These are phyloP conservation scores for Pythium rhizo-oryzae DNA, from an alignment of 352 stramenopile genomes.

Conservation along the genomic window DNA sequence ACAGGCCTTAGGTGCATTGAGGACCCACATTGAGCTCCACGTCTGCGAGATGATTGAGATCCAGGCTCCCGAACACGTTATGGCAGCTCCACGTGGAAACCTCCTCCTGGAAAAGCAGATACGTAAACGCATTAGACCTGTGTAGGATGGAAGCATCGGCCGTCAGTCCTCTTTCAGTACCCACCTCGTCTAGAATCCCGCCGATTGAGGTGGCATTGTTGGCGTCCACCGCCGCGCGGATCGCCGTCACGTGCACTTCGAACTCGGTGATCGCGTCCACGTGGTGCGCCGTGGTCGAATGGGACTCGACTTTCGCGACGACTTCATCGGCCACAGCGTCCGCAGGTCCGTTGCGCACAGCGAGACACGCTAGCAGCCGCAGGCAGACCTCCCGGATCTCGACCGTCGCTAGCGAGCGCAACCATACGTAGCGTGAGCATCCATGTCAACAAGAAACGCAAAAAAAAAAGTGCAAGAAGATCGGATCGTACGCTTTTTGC, in stretches of 20 bases:
- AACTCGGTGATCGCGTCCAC: conserved; percentile 59
- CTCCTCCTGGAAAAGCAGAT: neutral
- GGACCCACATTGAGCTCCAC: conserved; percentile 49
- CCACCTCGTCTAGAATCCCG: conserved; percentile 45
- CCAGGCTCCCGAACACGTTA: conserved; percentile 49
- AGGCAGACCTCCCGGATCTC: conserved; percentile 53
- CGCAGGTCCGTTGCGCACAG: conserved; percentile 42
- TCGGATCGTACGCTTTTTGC: conserved; percentile 38
- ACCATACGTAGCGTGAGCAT: neutral
- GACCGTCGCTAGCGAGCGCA: conserved; percentile 35
- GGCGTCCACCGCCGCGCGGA: conserved; percentile 27
- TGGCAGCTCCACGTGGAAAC: conserved; percentile 28
- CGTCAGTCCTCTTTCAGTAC: neutral
- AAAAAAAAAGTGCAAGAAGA: neutral
- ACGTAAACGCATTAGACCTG: neutral
- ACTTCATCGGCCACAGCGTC: conserved; percentile 41
- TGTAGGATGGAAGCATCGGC: neutral
- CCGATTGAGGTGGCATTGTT: conserved; percentile 16
- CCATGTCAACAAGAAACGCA: neutral
- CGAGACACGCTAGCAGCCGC: conserved; percentile 52
- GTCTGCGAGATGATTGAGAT: conserved; percentile 48
- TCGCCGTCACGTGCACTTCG: conserved; percentile 46
- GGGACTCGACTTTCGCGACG: conserved; percentile 5
- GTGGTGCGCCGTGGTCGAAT: neutral
- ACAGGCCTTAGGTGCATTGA: neutral